Conservation (phyloP, 23 red algal genomes). For the Gracilaria gracilis region DNA sequence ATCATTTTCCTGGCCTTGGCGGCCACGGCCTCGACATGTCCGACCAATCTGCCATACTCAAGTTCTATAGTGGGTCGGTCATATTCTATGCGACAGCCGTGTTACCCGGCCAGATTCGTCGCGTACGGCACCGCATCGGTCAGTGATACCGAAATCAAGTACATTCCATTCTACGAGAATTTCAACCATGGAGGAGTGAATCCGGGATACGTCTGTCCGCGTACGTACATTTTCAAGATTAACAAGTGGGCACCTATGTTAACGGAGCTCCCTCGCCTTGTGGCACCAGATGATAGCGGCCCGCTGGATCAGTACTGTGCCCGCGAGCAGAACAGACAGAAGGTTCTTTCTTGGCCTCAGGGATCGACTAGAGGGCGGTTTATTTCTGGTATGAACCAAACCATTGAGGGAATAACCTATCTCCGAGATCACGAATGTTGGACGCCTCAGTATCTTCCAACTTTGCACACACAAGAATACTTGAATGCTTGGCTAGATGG, state of each 20-base stretch:
- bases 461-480: neutral
- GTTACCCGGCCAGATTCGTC: neutral
- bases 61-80: neutral
- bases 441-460: neutral
- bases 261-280: conserved; percentile 4
- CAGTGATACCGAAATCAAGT: conserved; percentile 11
- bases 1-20: neutral
- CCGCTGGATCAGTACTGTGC: neutral
- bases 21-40: neutral
- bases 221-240: neutral
- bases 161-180: conserved; percentile 6
- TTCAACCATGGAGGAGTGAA: conserved; percentile 22
- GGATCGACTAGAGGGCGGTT: neutral
- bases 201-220: conserved; percentile 11
- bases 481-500: conserved; percentile 18
- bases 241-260: conserved; percentile 1
- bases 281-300: neutral
- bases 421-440: conserved; percentile 19
- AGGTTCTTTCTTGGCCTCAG: neutral
- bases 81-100: neutral
- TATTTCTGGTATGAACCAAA: conserved; percentile 8
- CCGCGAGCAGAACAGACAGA: neutral
- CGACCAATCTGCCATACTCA: neutral
- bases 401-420: neutral
- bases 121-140: neutral